A percentile compares a stretch with the other conserved stretches of the same genome.
phyloP scores from a whole-genome alignment of 192 early-diverging fungal species.

The Dispira simplex region DNA sequence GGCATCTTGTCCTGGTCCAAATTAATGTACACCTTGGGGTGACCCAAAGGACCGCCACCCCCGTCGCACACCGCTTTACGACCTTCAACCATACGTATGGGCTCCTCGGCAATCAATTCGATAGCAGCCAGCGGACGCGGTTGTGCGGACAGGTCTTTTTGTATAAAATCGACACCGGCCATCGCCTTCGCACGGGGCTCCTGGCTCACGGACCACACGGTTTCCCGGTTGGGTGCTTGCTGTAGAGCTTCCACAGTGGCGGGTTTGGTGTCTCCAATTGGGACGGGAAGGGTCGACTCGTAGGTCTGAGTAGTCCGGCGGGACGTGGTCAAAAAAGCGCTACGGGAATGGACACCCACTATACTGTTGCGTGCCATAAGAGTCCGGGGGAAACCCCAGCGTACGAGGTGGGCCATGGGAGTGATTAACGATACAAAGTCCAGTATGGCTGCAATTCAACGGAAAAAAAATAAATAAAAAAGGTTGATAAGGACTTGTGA shows the following conservation, averaged over 20 bases:
- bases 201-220: constrained; percentile 67
- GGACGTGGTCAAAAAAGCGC: too few relatives aligned
- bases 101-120: constrained; percentile 81
- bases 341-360: too few relatives aligned
- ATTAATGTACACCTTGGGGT: constrained; percentile 91
- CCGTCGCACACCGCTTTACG: constrained; percentile 76
- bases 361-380: too few relatives aligned
- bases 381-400: too few relatives aligned
- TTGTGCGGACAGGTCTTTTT: constrained; percentile 67
- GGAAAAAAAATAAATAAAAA: too few relatives aligned
- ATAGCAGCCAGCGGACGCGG: constrained; percentile 82
- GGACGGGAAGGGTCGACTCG: background rate
- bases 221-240: constrained; percentile 61
- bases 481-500: too few relatives aligned
- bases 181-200: constrained; percentile 48
- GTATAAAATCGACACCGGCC: constrained; percentile 73
- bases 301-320: background rate
- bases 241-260: constrained; percentile 20
- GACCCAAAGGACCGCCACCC: constrained; percentile 83
- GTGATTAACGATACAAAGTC: too few relatives aligned
- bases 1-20: constrained; percentile 41
- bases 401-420: too few relatives aligned
- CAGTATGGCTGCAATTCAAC: too few relatives aligned
- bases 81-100: constrained; percentile 56
- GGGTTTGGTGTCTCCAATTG: background rate